Evolutionary conservation across 2,329 filamentous ascomycete species (phyloP).

Genomic region (Botrytis squamosa): DNA sequence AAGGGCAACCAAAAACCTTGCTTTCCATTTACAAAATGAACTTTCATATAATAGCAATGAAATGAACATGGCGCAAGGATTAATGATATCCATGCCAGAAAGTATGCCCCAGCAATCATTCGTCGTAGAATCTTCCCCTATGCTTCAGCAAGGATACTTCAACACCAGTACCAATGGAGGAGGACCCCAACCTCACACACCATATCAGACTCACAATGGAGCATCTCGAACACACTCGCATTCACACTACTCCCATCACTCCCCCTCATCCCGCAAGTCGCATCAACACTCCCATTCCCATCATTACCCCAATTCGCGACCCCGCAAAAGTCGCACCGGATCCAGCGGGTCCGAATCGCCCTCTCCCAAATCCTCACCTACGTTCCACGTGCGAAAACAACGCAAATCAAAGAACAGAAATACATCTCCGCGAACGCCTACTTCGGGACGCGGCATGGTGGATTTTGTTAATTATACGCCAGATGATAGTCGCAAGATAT

Average conservation of each 20-base stretch:
- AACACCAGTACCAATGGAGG: background rate
- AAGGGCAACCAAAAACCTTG: constrained; percentile 34
- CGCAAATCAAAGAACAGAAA: constrained; percentile 27
- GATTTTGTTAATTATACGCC: constrained; percentile 92
- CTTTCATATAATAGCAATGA: constrained; percentile 31
- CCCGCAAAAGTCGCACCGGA: constrained; percentile 19
- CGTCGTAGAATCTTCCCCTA: constrained; percentile 28
- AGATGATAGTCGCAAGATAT: constrained; percentile 71
- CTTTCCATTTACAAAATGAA: constrained; percentile 37
- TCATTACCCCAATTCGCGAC: background rate
- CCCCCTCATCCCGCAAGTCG: constrained; percentile 18
- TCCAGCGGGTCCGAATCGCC: constrained; percentile 27
- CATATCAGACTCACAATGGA: constrained; percentile 13
- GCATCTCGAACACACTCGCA: constrained; percentile 17
- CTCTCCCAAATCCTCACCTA: constrained; percentile 21
- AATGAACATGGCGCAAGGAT: constrained; percentile 28
- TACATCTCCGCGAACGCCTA: constrained; percentile 42
- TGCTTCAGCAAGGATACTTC: constrained; percentile 28
- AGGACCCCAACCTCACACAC: constrained; percentile 16
- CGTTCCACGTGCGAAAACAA: constrained; percentile 34
- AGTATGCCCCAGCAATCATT: constrained; percentile 28
- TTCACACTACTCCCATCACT: constrained; percentile 20
- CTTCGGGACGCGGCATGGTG: constrained; percentile 40
- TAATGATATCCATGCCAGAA: constrained; percentile 38
- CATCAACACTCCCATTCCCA: background rate